Conservation (phyloP, 306 rosid species). For the Mimosa bimucronata region DNA sequence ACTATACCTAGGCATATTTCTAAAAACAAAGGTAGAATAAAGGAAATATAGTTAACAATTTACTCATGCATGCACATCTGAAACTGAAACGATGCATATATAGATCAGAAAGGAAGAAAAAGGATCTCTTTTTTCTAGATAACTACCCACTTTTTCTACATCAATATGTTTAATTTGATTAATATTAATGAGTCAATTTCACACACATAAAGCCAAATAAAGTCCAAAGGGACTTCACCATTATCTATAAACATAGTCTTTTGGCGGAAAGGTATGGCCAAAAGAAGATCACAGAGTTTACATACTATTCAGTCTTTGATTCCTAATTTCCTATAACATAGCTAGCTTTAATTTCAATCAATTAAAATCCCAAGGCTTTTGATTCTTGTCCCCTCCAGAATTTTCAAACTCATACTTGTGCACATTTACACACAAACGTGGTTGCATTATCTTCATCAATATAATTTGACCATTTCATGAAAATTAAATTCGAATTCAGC, state of each 20-base stretch:
- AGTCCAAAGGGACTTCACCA: slow-evolving; percentile 17
- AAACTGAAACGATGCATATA: neutral
- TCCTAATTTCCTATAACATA: neutral
- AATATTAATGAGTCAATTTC: slow-evolving; percentile 18
- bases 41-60: neutral
- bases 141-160: neutral
- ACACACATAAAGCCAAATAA: slow-evolving; percentile 6
- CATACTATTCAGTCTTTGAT: neutral
- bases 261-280: slow-evolving; percentile 25
- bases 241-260: slow-evolving; percentile 1
- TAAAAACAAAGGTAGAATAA: neutral
- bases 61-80: neutral
- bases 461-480: neutral
- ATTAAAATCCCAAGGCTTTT: neutral
- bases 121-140: slow-evolving; percentile 6
- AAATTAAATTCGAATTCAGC: neutral
- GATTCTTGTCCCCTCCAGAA: neutral
- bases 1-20: neutral
- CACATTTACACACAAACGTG: neutral
- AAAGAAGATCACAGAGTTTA: slow-evolving; percentile 11
- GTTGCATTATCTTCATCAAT: neutral
- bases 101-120: neutral
- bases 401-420: neutral
- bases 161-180: neutral
- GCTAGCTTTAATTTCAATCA: neutral